Evolutionary conservation across 805 yeast genomes (phyloP).

Genomic region (Yamadazyma nakazawae): DNA sequence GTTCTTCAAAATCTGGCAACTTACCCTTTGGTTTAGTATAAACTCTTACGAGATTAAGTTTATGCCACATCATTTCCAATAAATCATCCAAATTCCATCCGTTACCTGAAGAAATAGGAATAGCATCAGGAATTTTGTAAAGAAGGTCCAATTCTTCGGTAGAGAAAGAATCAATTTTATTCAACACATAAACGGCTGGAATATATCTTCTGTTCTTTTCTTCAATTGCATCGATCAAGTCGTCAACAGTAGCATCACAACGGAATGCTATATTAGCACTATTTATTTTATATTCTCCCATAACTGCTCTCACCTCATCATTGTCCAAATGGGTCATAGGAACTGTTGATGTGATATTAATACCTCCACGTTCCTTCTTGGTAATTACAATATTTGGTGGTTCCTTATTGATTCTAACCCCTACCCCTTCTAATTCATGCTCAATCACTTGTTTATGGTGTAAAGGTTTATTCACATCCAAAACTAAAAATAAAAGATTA

Average conservation of each 20-base stretch:
- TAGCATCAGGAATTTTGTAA: slow-evolving; percentile 93
- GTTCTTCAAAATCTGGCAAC: slow-evolving; percentile 91
- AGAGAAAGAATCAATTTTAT: slow-evolving; percentile 93
- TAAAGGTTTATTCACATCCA: slow-evolving; percentile 94
- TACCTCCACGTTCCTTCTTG: slow-evolving; percentile 94
- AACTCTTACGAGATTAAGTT: slow-evolving; percentile 85
- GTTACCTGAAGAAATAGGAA: slow-evolving; percentile 92
- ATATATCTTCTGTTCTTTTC: slow-evolving; percentile 87
- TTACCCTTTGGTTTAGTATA: slow-evolving; percentile 96
- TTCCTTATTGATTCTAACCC: slow-evolving; percentile 85
- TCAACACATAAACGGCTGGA: slow-evolving; percentile 91
- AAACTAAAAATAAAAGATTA: slow-evolving; percentile 84
- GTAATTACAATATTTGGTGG: slow-evolving; percentile 92
- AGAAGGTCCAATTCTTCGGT: slow-evolving; percentile 88
- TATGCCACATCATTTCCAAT: slow-evolving; percentile 93
- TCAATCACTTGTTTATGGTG: slow-evolving; percentile 93
- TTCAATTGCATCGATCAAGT: slow-evolving; percentile 90
- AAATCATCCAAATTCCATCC: slow-evolving; percentile 98
- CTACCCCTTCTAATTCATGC: slow-evolving; percentile 94
- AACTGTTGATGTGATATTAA: slow-evolving; percentile 88
- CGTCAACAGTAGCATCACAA: slow-evolving; percentile 98
- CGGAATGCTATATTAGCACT: slow-evolving; percentile 95
- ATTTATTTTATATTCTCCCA: slow-evolving; percentile 91
- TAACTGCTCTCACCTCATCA: slow-evolving; percentile 93
- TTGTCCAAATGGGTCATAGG: slow-evolving; percentile 87